Evolutionary conservation across 495 filamentous ascomycete genomes (phyloP), one percentile per base, ranked within the genome.

Genomic region (Neurospora sp.): DNA sequence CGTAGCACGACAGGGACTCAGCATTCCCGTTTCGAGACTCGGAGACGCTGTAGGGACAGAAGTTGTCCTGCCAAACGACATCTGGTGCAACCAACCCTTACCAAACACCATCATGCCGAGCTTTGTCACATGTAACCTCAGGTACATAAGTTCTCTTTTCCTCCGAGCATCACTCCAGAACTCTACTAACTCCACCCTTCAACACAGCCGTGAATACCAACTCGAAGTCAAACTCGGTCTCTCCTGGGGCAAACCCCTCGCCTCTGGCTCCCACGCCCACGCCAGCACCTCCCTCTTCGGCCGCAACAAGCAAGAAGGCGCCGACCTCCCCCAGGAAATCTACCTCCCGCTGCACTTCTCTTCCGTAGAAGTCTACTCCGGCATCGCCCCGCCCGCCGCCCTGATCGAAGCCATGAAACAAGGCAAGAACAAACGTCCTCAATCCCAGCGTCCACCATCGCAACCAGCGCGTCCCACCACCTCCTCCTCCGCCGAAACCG

Each of bases 51-150:
- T 87, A 2, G 88, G 88, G 20, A 86, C 86, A n/a, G 92, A 95
- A 75, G 84, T 89, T 71, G 83, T 87, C 46, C 79, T 97, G 14
- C 90, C 94, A 72, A 76, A 87, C 8, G 81, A 77, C 0, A 75
- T 94, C 40, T 99, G 96, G 96, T 85, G 86, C 70, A 82, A 82
- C 35, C 80, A 88, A 20, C 85, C 89, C 5, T 82, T 98, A 18
- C 96, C 96, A 5, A 94, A 92, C 77, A 94, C 91, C 1, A 87
- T 98, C 39, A 90, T 93, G 27, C 96, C 96, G 0, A 89, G 88
- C 5, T 99, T 99, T 78, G 84, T 89, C 66, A 94, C 94, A 23
- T 99, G 96, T 78, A 98, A 98, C 79, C 89, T 99, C 70, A 84
- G 85, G 70, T 81, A n/a, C n/a, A n/a, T n/a, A 72, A 7, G 62